These are phyloP conservation scores for California macrophylla DNA, from an alignment of 441 rosid species.

Conservation along the genomic window DNA sequence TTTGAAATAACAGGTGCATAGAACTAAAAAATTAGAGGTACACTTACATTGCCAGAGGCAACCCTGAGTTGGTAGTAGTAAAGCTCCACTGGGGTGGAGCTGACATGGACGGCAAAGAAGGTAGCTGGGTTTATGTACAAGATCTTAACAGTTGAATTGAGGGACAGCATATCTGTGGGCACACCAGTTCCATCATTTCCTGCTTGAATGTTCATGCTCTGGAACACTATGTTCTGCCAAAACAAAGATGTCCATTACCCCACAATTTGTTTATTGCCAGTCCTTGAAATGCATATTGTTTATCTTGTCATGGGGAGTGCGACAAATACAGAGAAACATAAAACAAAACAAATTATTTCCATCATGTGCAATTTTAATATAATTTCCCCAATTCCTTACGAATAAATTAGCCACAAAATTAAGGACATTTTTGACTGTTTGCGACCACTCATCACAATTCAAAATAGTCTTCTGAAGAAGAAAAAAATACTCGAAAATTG, in stretches of 20 bases:
- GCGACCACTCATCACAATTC: background rate
- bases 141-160: constrained; percentile 83
- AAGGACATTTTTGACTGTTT: background rate
- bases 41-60: constrained; percentile 66
- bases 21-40: background rate
- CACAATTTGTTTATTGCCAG: background rate
- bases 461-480: too few species aligned
- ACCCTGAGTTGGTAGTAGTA: constrained; percentile 60
- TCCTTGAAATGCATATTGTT: background rate
- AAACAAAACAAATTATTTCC: background rate
- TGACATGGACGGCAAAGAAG: constrained; percentile 85
- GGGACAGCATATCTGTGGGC: constrained; percentile 77
- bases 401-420: background rate
- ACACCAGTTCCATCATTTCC: constrained; percentile 77
- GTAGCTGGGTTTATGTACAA: constrained; percentile 67
- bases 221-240: constrained; percentile 66
- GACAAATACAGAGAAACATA: background rate
- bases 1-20: too few species aligned
- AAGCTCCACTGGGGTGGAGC: constrained; percentile 58
- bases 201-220: constrained; percentile 65
- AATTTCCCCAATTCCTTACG: background rate
- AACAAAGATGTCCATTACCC: background rate
- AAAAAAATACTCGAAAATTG: too few species aligned
- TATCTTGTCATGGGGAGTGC: background rate
- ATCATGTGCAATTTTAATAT: background rate